Evolutionary conservation across 2,329 filamentous ascomycete species (phyloP).

Genomic region (Ophiostoma ulmi): DNA sequence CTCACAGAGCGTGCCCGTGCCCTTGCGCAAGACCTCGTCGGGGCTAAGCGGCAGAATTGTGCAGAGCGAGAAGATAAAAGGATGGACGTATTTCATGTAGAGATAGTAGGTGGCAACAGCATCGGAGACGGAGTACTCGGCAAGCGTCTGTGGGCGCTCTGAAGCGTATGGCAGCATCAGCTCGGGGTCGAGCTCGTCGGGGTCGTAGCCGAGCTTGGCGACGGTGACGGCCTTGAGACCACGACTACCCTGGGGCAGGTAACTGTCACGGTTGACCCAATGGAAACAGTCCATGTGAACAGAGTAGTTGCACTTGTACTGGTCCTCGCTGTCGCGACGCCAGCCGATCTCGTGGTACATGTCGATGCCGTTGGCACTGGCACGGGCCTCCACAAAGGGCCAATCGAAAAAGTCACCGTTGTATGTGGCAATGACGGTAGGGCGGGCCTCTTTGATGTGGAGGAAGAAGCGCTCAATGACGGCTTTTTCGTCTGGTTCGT

Average conservation of each 20-base stretch:
- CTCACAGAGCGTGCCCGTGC: slow-evolving; percentile 96
- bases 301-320: slow-evolving; percentile 93
- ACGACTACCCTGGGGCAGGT: slow-evolving; percentile 92
- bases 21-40: slow-evolving; percentile 89
- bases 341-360: slow-evolving; percentile 99
- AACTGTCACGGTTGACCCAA: slow-evolving; percentile 98
- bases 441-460: slow-evolving; percentile 89
- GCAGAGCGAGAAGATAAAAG: slow-evolving; percentile 97
- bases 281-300: slow-evolving; percentile 99
- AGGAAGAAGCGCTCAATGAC: slow-evolving; percentile 88
- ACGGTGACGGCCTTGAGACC: slow-evolving; percentile 97
- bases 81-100: slow-evolving; percentile 99
- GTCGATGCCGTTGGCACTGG: slow-evolving; percentile 91
- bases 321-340: slow-evolving; percentile 89
- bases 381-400: slow-evolving; percentile 93
- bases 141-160: slow-evolving; percentile 87
- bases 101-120: slow-evolving; percentile 97
- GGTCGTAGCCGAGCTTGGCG: slow-evolving; percentile 95
- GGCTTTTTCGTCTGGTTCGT: slow-evolving; percentile 87
- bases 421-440: slow-evolving; percentile 98
- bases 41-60: slow-evolving; percentile 91
- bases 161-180: slow-evolving; percentile 90
- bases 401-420: slow-evolving; percentile 99
- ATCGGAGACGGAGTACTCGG: slow-evolving; percentile 98
- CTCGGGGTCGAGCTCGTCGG: slow-evolving; percentile 94